Conservation (phyloP, 2,329 filamentous ascomycete species). For the Colletotrichum spaethianum region DNA sequence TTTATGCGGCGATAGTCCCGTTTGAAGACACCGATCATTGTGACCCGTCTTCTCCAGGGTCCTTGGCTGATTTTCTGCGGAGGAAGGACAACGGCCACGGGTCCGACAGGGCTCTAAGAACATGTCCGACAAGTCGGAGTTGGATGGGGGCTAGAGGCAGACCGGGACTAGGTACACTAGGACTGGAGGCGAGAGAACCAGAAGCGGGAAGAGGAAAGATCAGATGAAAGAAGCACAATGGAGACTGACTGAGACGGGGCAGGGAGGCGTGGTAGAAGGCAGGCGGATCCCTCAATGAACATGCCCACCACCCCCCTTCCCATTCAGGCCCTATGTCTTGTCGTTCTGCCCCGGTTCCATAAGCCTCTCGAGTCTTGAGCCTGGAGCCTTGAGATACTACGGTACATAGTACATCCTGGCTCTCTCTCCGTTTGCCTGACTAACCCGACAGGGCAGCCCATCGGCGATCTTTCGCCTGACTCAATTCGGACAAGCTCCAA, state of each 20-base stretch:
- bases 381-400: slow-evolving; percentile 18
- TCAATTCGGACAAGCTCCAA: slow-evolving; percentile 38
- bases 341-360: slow-evolving; percentile 3
- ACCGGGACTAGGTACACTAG: slow-evolving; percentile 29
- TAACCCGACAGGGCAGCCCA: slow-evolving; percentile 41
- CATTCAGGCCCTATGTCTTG: slow-evolving; percentile 16
- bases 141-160: slow-evolving; percentile 22
- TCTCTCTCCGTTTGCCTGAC: neutral
- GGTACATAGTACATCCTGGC: too few relatives aligned
- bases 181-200: slow-evolving; percentile 20
- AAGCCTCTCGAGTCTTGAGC: neutral
- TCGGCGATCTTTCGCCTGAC: slow-evolving; percentile 43
- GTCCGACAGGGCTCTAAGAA: slow-evolving; percentile 6
- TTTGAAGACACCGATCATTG: slow-evolving; percentile 6
- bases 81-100: slow-evolving; percentile 23
- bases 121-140: slow-evolving; percentile 25
- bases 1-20: slow-evolving; percentile 23
- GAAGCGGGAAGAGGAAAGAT: slow-evolving; percentile 43
- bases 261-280: slow-evolving; percentile 20
- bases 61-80: slow-evolving; percentile 19
- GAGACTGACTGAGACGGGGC: slow-evolving; percentile 7
- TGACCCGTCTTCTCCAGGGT: slow-evolving; percentile 21
- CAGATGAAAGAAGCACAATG: slow-evolving; percentile 43
- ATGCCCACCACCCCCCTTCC: slow-evolving; percentile 3
- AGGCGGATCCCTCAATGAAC: slow-evolving; percentile 21